Evolutionary conservation across 495 filamentous ascomycete genomes (phyloP).

Genomic region (Pseudoneurospora amorphoporcata): DNA sequence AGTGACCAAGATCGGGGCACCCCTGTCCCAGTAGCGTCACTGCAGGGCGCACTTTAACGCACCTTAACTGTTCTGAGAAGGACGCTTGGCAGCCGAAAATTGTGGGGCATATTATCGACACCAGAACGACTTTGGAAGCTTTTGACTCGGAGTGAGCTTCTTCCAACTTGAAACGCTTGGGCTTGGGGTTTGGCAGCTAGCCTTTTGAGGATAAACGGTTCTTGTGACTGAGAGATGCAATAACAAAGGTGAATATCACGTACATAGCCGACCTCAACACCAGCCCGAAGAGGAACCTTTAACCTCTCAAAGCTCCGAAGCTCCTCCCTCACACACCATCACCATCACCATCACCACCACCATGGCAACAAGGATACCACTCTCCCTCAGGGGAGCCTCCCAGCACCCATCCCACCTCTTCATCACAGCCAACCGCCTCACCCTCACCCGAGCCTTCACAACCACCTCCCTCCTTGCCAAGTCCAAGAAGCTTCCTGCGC

Average conservation of each 20-base stretch:
- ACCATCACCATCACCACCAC: not conserved
- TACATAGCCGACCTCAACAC: no score
- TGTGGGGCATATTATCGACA: not conserved
- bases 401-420: not conserved
- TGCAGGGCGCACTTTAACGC: not conserved
- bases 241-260: no score
- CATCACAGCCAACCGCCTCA: not conserved
- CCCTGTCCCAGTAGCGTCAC: not conserved
- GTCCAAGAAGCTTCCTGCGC: not conserved
- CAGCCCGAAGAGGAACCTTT: not conserved
- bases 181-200: not conserved
- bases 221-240: not conserved
- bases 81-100: not conserved
- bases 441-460: conserved; percentile 1
- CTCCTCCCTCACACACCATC: conserved; percentile 1
- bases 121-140: not conserved
- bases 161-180: not conserved
- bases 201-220: not conserved
- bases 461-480: conserved; percentile 2
- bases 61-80: no score
- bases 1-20: not conserved
- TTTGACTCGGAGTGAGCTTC: not conserved
- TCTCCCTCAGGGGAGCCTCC: not conserved
- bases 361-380: conserved; percentile 7
- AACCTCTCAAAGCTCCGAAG: not conserved